Conservation (phyloP, 2,329 filamentous ascomycete genomes). For the Fusarium tanahbumbuense region DNA sequence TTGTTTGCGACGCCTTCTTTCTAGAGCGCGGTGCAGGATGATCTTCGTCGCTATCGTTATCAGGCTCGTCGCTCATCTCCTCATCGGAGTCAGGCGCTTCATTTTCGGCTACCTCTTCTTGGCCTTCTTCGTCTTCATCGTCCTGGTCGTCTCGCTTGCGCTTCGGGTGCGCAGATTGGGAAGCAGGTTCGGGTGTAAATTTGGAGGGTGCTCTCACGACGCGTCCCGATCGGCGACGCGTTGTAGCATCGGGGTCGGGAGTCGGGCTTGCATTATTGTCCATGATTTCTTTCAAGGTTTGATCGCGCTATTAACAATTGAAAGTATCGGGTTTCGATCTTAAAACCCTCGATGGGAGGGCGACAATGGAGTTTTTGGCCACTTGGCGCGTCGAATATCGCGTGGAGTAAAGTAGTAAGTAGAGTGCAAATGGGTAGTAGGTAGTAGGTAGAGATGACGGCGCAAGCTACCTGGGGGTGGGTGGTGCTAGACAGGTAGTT, state of each 20-base stretch:
- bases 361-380: constrained; percentile 46
- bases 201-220: constrained; percentile 70
- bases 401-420: constrained; percentile 33
- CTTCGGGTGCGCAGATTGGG: constrained; percentile 61
- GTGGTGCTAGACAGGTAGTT: constrained; percentile 17
- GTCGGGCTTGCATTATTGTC: constrained; percentile 67
- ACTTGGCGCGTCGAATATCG: constrained; percentile 48
- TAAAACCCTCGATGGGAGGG: constrained; percentile 46
- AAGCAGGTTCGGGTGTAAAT: constrained; percentile 63
- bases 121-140: constrained; percentile 48
- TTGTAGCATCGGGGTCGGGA: constrained; percentile 62
- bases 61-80: constrained; percentile 59
- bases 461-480: constrained; percentile 44
- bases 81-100: constrained; percentile 62
- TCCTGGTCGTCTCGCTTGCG: constrained; percentile 67
- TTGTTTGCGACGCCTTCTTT: constrained; percentile 58
- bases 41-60: constrained; percentile 61
- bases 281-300: constrained; percentile 54
- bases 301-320: constrained; percentile 40
- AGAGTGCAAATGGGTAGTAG: constrained; percentile 7
- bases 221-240: constrained; percentile 76
- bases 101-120: constrained; percentile 56
- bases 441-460: constrained; percentile 28
- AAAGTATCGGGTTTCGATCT: constrained; percentile 28
- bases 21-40: constrained; percentile 53